Base-by-base conservation (phyloP, 768 basidiomycete species). In the Scleroderma bovista region DNA sequence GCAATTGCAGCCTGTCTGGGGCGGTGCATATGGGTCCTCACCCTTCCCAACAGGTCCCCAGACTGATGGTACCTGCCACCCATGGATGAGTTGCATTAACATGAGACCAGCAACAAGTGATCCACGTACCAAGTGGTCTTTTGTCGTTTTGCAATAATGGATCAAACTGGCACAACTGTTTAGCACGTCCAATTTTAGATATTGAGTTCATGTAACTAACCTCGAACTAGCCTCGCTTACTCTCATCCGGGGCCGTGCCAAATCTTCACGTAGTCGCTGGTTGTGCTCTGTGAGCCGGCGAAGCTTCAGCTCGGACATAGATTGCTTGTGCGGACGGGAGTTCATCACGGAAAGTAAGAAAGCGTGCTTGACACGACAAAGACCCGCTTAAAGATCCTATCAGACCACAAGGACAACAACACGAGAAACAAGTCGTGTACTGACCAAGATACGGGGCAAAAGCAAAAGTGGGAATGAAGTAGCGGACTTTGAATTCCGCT, bases 301-400 rank as follows among this genome's bases (percentile, higher is more conserved):
- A 55, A 96, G 84, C 80, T 95, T 96, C 65, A 96, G 87, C 79
- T 96, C 94, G 44, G 89, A 90, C 92, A 97, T 95, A 61, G 91
- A 90, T 79, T 93, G 93, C 79, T 88, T 88, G 67, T 86, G 86
- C 22, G 84, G 84, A 60, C 86, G 81, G 50, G 80, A 73, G 67
- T 82, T 86, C 86, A 88, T 88, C 33, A 57, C 60, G 59, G 43
- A 58, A 20, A 51, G 34, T 22, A 33, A 42, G 19, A 29, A 23
- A 50, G n/a, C 58, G 56, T 51, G 32, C n/a, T n/a, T n/a, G n/a
- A n/a, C n/a, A n/a, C n/a, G n/a, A n/a, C n/a, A 46, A 43, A 22
- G 34, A 46, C 22, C 43, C 22, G 17, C 26, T 26, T 34, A 24
- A 32, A 5, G 34, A n/a, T 5, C 6, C 12, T n/a, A 12, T 36